Base-by-base conservation (phyloP, 2,329 filamentous ascomycete genomes). In the Alternaria sp. region DNA sequence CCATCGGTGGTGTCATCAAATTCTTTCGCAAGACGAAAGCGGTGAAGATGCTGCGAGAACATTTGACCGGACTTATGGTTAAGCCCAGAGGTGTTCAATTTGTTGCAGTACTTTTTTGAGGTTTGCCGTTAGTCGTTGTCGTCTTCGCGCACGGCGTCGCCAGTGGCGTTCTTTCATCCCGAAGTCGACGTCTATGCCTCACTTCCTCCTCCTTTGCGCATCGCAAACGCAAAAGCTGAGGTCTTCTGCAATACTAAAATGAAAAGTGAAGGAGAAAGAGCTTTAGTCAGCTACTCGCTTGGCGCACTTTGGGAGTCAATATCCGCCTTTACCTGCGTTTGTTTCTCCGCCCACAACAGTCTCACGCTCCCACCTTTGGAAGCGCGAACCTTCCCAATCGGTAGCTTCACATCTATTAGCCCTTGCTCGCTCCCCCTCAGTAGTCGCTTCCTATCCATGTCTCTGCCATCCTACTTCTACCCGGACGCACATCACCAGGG, bases 361-460 rank as follows among this genome's bases (percentile, higher is more conserved):
- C 36, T 17, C 36, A 17, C n/a, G 4, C n/a, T 1, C 2, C 0
- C 36, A 40, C n/a, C 4, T 17, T 40, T 17, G 0, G 0, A 40
- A 15, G 36, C 36, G 36, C n/a, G 36, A 40, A 0, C 0, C 0
- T 2, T 1, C 4, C 36, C 5, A 1, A 10, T 2, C 36, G 0
- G 36, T 2, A 11, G 9, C 8, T 10, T 40, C 15, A 40, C 4
- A 40, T 40, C 32, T 5, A 40, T n/a, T 1, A 3, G 15, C 7
- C 0, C 10, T 0, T 2, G 4, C 32, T 36, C 8, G 4, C 1
- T 36, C 32, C n/a, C 15, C 12, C 2, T n/a, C 32, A 9, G 15
- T 1, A 40, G 32, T 10, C 15, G 32, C 0, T 40, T 6, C 10
- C 4, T 17, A 40, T 17, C 36, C n/a, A 40, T 40, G 36, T 40